Conservation (phyloP, 306 rosid species). For the Crataegus laevigata region DNA sequence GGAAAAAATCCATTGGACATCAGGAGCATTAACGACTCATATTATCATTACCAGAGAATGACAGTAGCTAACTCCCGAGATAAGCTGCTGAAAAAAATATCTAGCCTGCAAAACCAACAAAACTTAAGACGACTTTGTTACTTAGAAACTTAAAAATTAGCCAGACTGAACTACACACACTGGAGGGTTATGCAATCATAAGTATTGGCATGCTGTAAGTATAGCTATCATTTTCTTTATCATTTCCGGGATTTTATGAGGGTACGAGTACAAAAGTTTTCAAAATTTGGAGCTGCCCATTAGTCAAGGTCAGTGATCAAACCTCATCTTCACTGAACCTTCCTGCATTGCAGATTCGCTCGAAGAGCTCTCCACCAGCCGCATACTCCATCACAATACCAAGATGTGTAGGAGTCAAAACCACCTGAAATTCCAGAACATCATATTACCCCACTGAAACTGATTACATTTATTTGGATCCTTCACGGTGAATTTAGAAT, state of each 20-base stretch:
- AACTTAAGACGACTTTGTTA: not conserved
- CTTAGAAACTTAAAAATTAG: not conserved
- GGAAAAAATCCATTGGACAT: constrained; percentile 1
- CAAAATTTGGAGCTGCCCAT: not conserved
- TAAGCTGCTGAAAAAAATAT: constrained; percentile 92
- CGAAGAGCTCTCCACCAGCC: constrained; percentile 83
- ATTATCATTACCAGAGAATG: constrained; percentile 55
- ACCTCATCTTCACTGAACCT: constrained; percentile 91
- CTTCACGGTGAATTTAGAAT: not conserved
- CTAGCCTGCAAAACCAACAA: constrained; percentile 51
- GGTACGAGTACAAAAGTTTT: not conserved
- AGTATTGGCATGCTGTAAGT: not conserved
- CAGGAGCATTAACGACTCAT: not conserved
- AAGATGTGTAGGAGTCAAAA: constrained; percentile 79
- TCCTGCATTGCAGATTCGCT: constrained; percentile 71
- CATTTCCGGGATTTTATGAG: constrained; percentile 4
- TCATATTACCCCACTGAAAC: constrained; percentile 12
- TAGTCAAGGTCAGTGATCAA: not conserved
- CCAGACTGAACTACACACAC: not conserved
- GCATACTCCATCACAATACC: constrained; percentile 91
- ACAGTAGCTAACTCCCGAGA: constrained; percentile 79
- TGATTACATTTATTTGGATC: not conserved
- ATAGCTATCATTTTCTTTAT: not conserved
- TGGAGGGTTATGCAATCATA: not conserved
- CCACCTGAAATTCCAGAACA: constrained; percentile 50